Base-by-base conservation (phyloP, 2,329 filamentous ascomycete genomes). In the Cadophora sp. region DNA sequence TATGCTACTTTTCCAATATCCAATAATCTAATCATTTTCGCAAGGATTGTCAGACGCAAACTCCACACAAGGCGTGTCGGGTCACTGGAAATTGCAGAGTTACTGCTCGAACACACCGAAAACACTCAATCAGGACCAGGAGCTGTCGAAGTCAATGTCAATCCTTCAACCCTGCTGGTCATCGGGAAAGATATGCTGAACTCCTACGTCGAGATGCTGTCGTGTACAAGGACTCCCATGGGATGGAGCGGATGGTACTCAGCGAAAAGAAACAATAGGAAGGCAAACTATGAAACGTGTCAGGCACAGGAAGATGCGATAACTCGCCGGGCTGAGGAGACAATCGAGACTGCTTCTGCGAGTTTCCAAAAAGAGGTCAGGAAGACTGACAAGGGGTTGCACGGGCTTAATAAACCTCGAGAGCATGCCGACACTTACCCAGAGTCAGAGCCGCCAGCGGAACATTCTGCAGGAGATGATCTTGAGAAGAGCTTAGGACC, bases 211-310 rank as follows among this genome's bases (percentile, higher is more conserved):
- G 8, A 56, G 19, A 14, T 34, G 14, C 4, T 56, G 6, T 27
- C 53, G 9, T 16, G 27, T 14, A 56, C 27, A 22, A 34, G 53
- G 19, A 6, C 3, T 11, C 26, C 16, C 27, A 34, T 27, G n/a
- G 27, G 53, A 56, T 56, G 53, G 53, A 56, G 7, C 19, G 27
- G 53, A 22, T 56, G 53, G 53, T 56, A 56, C 19, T 16, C 14
- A 31, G 27, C 53, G 4, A 56, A 5, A 27, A 1, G 34, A 12
- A 19, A 16, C 27, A 56, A 34, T 14, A 56, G 53, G 12, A 56
- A 22, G 9, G 6, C 19, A 8, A 56, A 56, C 27, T 12, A 34
- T 16, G 53, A 34, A 11, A 56, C 12, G 53, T 9, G 6, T 16
- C 11, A 22, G 27, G 27, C 16, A 11, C 4, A 14, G 4, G 27